Evolutionary conservation across 768 basidiomycete species (phyloP), one percentile per base, ranked within the genome.

Genomic region (Pisolithus orientalis): DNA sequence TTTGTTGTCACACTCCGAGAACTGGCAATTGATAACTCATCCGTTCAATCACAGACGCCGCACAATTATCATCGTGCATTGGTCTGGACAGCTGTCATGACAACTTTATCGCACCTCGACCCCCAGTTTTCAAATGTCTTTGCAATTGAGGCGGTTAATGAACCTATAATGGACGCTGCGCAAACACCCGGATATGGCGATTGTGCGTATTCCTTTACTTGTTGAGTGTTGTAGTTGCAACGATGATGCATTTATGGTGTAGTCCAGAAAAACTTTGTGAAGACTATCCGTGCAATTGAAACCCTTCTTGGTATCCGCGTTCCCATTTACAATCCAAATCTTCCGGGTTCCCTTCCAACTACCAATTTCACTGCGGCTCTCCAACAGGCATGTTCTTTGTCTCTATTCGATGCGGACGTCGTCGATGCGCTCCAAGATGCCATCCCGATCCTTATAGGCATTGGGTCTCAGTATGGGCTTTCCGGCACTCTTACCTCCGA

Each of bases 11-110:
- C 31, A 24, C 16, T 17, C n/a, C 27, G 13, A 27, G 14, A 5
- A 45, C 6, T 5, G 25, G 1, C 1, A n/a, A 28, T 47, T 50
- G 52, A 57, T 44, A 21, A 51, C 40, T 1, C 44, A 39, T 54
- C 24, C 37, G 16, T 39, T 34, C 10, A 60, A 24, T 13, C n/a
- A 28, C 16, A 87, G 87, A 90, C 84, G 2, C 70, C 72, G 4
- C 71, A 78, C 49, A 91, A 91, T 63, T 91, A 87, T 56, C 78
- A 81, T 53, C 83, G 89, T 6, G 89, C 89, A 7, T 70, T 91
- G 44, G 69, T 84, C n/a, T 91, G 89, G 89, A 81, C 87, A 0
- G 82, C 82, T 11, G 84, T 90, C 17, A 90, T 90, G 83, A 84
- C 89, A 1, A 67, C 77, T 9, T 70, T 91, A 4, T 70, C 85